Conservation (phyloP, 1,139 yeast species). For the Nakaseomyces sp. region DNA sequence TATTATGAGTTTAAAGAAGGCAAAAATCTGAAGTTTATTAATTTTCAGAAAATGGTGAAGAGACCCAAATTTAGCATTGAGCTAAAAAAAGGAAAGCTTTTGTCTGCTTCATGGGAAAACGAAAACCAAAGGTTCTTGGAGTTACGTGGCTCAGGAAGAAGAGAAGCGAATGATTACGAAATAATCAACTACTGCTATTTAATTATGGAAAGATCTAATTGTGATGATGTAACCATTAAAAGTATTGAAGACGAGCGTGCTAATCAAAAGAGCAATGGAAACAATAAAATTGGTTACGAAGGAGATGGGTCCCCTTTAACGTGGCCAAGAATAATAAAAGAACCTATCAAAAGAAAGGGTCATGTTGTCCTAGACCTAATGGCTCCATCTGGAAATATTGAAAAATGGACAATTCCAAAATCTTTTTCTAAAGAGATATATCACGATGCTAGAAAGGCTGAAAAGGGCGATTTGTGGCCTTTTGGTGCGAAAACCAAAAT, state of each 20-base stretch:
- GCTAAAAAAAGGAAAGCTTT: conserved; percentile 67
- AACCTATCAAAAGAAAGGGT: conserved; percentile 72
- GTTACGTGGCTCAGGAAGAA: conserved; percentile 58
- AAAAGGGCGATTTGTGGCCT: conserved; percentile 86
- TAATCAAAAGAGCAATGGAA: conserved; percentile 10
- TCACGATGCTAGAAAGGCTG: conserved; percentile 83
- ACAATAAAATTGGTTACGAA: not conserved
- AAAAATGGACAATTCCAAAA: conserved; percentile 81
- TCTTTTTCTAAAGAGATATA: conserved; percentile 67
- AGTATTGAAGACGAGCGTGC: conserved; percentile 26
- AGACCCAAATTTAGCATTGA: conserved; percentile 76
- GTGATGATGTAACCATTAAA: conserved; percentile 26
- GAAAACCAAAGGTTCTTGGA: conserved; percentile 42
- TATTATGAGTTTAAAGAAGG: conserved; percentile 56
- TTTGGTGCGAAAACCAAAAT: conserved; percentile 61
- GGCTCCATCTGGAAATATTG: conserved; percentile 68
- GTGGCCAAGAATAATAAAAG: conserved; percentile 68
- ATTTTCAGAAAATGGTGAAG: conserved; percentile 61
- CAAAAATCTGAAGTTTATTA: conserved; percentile 61
- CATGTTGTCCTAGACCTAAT: conserved; percentile 78
- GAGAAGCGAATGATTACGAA: conserved; percentile 65
- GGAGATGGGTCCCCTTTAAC: conserved; percentile 34
- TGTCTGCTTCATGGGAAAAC: conserved; percentile 67
- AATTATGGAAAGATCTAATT: conserved; percentile 52
- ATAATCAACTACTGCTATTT: conserved; percentile 68